A percentile compares a stretch with the other conserved stretches of the same genome.
These are phyloP conservation scores for Suhomyces sp. DNA, from an alignment of 805 yeast genomes.

Conservation along the genomic window DNA sequence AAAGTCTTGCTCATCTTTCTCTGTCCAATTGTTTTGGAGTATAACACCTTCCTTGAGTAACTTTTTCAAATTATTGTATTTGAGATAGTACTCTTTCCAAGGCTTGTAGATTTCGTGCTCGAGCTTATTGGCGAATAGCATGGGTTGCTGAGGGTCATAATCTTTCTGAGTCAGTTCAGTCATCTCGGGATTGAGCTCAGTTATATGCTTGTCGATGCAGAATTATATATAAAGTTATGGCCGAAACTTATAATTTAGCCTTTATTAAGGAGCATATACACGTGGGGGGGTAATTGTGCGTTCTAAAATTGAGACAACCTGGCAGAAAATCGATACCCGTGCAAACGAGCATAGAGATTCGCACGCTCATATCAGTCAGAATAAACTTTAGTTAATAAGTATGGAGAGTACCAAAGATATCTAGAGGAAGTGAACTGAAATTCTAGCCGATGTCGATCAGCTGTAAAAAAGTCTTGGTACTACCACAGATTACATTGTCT, in stretches of 20 bases:
- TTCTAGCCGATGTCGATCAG: neutral
- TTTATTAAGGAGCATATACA: neutral
- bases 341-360: neutral
- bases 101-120: slow-evolving; percentile 81
- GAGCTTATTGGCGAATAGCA: slow-evolving; percentile 86
- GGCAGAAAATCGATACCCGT: neutral
- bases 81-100: slow-evolving; percentile 75
- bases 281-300: neutral
- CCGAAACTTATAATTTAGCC: neutral
- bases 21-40: slow-evolving; percentile 54
- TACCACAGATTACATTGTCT: neutral
- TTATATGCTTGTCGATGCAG: neutral
- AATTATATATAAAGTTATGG: neutral
- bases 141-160: slow-evolving; percentile 24
- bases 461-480: neutral
- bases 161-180: slow-evolving; percentile 1
- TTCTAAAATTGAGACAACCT: neutral
- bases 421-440: neutral
- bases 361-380: neutral
- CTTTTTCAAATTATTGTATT: slow-evolving; percentile 63
- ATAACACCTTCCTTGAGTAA: slow-evolving; percentile 66
- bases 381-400: neutral
- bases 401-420: neutral
- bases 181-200: neutral
- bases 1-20: slow-evolving; percentile 67